Percentiles rank a stretch among this genome's conserved stretches.
Evolutionary conservation across 75 land plant genomes (phyloP).

Genomic region (Selaginella moellendorffii): DNA sequence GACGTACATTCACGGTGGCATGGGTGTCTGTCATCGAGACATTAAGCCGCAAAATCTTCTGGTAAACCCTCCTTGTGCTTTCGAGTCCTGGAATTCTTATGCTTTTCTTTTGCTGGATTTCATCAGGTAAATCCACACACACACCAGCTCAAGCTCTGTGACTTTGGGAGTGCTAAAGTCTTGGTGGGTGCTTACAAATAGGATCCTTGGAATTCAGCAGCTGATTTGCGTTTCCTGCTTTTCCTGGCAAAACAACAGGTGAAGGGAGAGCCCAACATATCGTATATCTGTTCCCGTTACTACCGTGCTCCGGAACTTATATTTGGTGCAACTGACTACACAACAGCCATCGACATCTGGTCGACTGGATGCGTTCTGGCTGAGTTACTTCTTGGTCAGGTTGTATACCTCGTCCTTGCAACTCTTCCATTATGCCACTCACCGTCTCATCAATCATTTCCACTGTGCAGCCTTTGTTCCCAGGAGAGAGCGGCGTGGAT

Average conservation of each 20-base stretch:
- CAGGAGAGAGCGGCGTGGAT: slow-evolving; percentile 78
- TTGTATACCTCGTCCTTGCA: background rate
- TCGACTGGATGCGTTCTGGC: slow-evolving; percentile 44
- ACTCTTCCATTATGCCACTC: background rate
- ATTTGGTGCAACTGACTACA: slow-evolving; percentile 45
- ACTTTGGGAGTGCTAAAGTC: slow-evolving; percentile 58
- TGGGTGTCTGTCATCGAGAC: slow-evolving; percentile 82
- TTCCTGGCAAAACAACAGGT: slow-evolving; percentile 13
- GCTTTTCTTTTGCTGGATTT: slow-evolving; percentile 1
- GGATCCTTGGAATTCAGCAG: background rate
- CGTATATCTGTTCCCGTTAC: slow-evolving; percentile 48
- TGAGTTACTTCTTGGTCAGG: slow-evolving; percentile 42
- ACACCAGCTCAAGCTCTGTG: slow-evolving; percentile 63
- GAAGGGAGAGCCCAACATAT: slow-evolving; percentile 42
- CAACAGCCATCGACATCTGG: slow-evolving; percentile 47
- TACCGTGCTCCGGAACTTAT: slow-evolving; percentile 56
- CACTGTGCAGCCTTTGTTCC: slow-evolving; percentile 55
- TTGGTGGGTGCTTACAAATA: slow-evolving; percentile 18
- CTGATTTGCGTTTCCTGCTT: background rate
- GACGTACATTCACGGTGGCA: slow-evolving; percentile 61
- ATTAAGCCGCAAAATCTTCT: slow-evolving; percentile 76
- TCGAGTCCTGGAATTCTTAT: background rate
- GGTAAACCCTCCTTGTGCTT: slow-evolving; percentile 18
- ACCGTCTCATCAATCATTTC: background rate
- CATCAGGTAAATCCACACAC: slow-evolving; percentile 40